phyloP scores from a whole-genome alignment of 2,329 filamentous ascomycete species.

The Fonsecaea nubica region DNA sequence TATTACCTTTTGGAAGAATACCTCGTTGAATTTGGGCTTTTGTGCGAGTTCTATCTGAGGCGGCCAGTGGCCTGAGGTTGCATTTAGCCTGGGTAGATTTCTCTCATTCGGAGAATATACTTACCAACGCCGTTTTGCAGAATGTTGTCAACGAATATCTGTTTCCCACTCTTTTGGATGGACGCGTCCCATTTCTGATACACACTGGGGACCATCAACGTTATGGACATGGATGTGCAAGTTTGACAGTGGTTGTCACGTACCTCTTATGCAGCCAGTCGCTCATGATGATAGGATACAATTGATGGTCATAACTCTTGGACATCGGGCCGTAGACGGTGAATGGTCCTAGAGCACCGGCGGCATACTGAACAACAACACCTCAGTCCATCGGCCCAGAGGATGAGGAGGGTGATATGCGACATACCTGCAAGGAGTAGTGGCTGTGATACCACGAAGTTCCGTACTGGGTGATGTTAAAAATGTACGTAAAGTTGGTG shows the following conservation, averaged over 20 bases:
- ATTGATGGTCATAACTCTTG: slow-evolving; percentile 6
- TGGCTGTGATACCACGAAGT: slow-evolving; percentile 67
- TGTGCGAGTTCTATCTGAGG: background rate
- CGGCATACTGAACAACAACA: slow-evolving; percentile 2
- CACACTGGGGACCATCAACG: background rate
- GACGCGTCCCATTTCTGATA: slow-evolving; percentile 7
- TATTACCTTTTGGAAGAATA: slow-evolving; percentile 12
- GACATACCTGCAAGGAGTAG: slow-evolving; percentile 40
- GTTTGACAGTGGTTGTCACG: background rate
- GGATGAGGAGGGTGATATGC: background rate
- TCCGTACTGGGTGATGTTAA: slow-evolving; percentile 62
- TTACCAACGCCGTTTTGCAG: slow-evolving; percentile 15
- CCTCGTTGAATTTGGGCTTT: slow-evolving; percentile 7
- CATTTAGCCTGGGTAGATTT: background rate
- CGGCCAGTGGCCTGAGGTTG: slow-evolving; percentile 7
- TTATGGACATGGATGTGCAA: background rate
- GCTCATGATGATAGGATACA: slow-evolving; percentile 9
- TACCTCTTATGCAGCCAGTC: slow-evolving; percentile 15
- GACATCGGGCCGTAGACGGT: slow-evolving; percentile 13
- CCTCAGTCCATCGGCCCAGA: background rate
- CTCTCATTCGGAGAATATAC: background rate
- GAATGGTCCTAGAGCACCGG: slow-evolving; percentile 10
- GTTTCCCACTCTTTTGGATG: background rate
- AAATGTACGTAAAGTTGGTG: slow-evolving; percentile 62
- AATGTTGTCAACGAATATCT: slow-evolving; percentile 9